Evolutionary conservation across 2,329 filamentous ascomycete genomes (phyloP), one percentile per base, ranked within the genome.

Genomic region (Magnaporthiopsis poae): DNA sequence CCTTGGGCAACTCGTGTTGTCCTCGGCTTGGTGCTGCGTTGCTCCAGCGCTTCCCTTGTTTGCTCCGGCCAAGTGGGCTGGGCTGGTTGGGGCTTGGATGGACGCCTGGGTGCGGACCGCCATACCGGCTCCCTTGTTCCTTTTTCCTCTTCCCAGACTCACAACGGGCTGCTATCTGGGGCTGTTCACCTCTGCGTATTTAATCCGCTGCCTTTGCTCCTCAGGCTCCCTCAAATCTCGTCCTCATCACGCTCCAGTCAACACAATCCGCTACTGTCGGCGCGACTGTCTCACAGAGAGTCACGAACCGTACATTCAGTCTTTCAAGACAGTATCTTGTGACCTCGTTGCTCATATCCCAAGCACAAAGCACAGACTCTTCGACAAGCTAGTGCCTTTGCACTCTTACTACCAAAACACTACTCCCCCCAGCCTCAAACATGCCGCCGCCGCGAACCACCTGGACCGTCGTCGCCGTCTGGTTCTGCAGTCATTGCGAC

Each of bases 401-500:
- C 7, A 29, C 11, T 11, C n/a, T 5, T 31, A 1, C 25, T 61
- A 18, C 59, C 29, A 25, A 36, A 12, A 31, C 25, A 61, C 27
- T 29, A 2, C 60, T 29, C 5, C n/a, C 5, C 3, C 60, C 60
- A 31, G 31, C 60, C 9, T 15, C 11, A 27, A 61, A n/a, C 25
- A 61, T 61, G 60, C 1, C 60, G 25, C 60, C 60, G n/a, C 29
- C 39, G 15, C 15, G 3, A 36, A 2, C 39, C 33, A 13, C 4
- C 29, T 25, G 11, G 12, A 29, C 31, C 33, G 8, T 18, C 9
- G 21, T n/a, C 31, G 18, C n/a, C 5, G 35, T 65, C 15, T 65
- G 63, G 63, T 39, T n/a, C 21, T 65, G 63, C 25, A 21, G 31
- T 8, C 21, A 65, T 18, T 65, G 63, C 11, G 46, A 36, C 56